Evolutionary conservation across 805 yeast genomes (phyloP).

Genomic region (Candida michaelii): DNA sequence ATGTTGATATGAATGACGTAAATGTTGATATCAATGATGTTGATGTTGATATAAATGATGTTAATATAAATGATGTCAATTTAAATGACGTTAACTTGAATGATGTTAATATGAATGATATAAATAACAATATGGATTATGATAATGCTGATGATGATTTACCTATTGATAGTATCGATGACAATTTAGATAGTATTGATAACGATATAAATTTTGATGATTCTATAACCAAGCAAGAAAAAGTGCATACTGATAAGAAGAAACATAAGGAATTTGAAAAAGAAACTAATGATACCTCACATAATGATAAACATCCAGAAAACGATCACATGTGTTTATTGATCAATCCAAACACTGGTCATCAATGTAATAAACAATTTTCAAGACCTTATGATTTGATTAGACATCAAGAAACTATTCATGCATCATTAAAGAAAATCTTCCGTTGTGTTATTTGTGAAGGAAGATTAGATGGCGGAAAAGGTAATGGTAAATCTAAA

Average conservation of each 20-base stretch:
- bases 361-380: constrained; percentile 72
- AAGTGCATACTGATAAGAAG: not conserved
- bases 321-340: constrained; percentile 58
- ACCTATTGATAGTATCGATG: not conserved
- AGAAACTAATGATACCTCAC: not conserved
- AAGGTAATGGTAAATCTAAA: constrained; percentile 50
- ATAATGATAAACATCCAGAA: constrained; percentile 32
- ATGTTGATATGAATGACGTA: constrained; percentile 9
- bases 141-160: constrained; percentile 4
- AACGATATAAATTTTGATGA: constrained; percentile 2
- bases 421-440: constrained; percentile 45
- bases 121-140: constrained; percentile 2
- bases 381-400: constrained; percentile 63
- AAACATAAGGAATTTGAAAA: not conserved
- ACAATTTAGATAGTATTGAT: constrained; percentile 4
- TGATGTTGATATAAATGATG: constrained; percentile 2
- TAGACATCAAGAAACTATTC: constrained; percentile 50
- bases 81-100: constrained; percentile 6
- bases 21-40: constrained; percentile 10
- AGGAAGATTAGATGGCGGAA: constrained; percentile 46
- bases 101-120: constrained; percentile 5
- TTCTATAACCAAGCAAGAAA: not conserved
- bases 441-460: constrained; percentile 48
- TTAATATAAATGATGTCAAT: constrained; percentile 15
- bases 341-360: constrained; percentile 59